Evolutionary conservation across 129 eudicot species (phyloP), one percentile per base, ranked within the genome.

Genomic region (Apium graveolens): DNA sequence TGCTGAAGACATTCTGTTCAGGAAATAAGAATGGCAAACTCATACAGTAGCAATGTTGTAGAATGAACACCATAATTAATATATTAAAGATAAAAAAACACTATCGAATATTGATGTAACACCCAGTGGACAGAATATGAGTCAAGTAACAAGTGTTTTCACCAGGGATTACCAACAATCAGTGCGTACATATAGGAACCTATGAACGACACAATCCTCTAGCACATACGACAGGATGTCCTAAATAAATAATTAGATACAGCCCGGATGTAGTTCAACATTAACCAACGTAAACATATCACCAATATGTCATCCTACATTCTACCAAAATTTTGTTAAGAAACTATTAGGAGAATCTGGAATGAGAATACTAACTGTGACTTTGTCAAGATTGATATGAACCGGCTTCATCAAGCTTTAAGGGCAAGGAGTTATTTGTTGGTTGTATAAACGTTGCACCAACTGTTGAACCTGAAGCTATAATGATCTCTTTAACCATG

Each of bases 291-390:
- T 44, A 43, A 74, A 44, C 32, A 43, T 13, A 73, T 31, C 39
- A 29, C 57, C 72, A 37, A 76, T 16, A 21, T 38, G 62, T 37
- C 31, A 14, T 37, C 79, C 68, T 49, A n/a, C 70, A 76, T 76
- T 51, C 79, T 53, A 76, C 29, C 45, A 11, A 57, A 55, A 57
- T 34, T 32, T 31, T 13, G 72, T 76, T 38, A 18, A 66, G 21
- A 66, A 31, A 27, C 41, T 76, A n/a, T 11, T 57, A 38, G 29
- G 70, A 57, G 41, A 51, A 75, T 49, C 29, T 48, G n/a, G n/a
- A 48, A 75, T 49, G 68, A 51, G 16, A 18, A 46, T 46, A 75
- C 78, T 49, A 75, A 34, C 68, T 49, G 31, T 46, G 26, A 57
- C 55, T 34, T 51, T 3, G n/a, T 76, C 39, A 76, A 6, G 69